Conservation (phyloP, 2,329 filamentous ascomycete species). For the Aspergillus fumigatiaffinis region DNA sequence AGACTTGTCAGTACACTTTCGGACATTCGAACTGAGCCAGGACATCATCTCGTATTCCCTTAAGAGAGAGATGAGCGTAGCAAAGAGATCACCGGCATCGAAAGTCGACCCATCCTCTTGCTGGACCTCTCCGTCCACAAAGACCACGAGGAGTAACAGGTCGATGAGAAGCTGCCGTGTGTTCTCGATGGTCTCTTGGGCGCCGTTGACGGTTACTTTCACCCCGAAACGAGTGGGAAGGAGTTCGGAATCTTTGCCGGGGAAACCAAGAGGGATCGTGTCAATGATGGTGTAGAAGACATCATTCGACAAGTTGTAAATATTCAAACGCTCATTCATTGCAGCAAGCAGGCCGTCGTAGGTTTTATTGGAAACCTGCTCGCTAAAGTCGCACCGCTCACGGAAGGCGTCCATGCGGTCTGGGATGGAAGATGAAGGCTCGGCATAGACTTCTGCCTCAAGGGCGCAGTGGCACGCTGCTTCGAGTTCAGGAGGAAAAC, state of each 20-base stretch:
- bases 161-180: constrained; percentile 74
- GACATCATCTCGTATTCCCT: constrained; percentile 67
- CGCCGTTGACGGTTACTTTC: constrained; percentile 68
- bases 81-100: constrained; percentile 56
- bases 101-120: constrained; percentile 68
- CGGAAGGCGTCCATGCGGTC: constrained; percentile 76
- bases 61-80: constrained; percentile 64
- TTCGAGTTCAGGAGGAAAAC: constrained; percentile 65
- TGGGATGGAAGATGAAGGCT: constrained; percentile 64
- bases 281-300: constrained; percentile 51
- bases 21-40: constrained; percentile 53
- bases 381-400: constrained; percentile 71
- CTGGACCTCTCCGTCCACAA: constrained; percentile 80
- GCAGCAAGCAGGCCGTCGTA: constrained; percentile 65
- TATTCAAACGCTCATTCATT: constrained; percentile 62
- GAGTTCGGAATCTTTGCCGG: constrained; percentile 40
- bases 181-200: constrained; percentile 72
- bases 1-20: constrained; percentile 28
- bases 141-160: constrained; percentile 75
- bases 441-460: constrained; percentile 69
- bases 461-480: constrained; percentile 66
- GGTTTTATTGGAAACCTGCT: constrained; percentile 77
- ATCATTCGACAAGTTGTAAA: constrained; percentile 45
- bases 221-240: constrained; percentile 68
- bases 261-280: constrained; percentile 42